Conservation (phyloP, 805 yeast species). For the Komagataella mondaviorum region DNA sequence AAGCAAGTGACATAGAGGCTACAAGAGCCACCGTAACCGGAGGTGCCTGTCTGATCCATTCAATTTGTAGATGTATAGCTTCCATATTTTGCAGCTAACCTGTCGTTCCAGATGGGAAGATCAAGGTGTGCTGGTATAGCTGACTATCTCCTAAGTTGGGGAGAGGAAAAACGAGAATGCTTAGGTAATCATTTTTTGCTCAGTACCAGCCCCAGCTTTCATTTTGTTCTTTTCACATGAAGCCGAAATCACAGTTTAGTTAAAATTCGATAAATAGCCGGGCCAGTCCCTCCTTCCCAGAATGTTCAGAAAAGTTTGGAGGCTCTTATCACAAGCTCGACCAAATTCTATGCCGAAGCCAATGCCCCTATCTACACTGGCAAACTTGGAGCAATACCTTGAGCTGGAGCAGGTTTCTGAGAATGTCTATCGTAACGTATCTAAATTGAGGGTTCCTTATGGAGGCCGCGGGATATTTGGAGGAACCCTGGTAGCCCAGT, state of each 20-base stretch:
- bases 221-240: not conserved
- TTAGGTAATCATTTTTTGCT: not conserved
- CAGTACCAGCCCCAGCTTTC: not conserved
- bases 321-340: not conserved
- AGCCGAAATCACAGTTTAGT: not conserved
- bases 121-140: not conserved
- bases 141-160: not conserved
- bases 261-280: not conserved
- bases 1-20: slow-evolving; percentile 16
- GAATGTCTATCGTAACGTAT: slow-evolving; percentile 11
- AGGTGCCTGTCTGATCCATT: slow-evolving; percentile 28
- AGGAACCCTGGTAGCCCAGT: slow-evolving; percentile 55
- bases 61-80: slow-evolving; percentile 17
- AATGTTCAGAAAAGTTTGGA: not conserved
- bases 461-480: slow-evolving; percentile 61
- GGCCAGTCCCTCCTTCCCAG: not conserved
- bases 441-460: slow-evolving; percentile 24
- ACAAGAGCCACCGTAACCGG: slow-evolving; percentile 29
- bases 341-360: not conserved
- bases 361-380: not conserved
- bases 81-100: slow-evolving; percentile 11
- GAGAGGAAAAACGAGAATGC: not conserved
- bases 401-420: slow-evolving; percentile 9
- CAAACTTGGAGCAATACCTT: slow-evolving; percentile 4
- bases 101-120: not conserved